Conservation (phyloP, 371 early-diverging fungal genomes). For the Chytridium lagenaria region DNA sequence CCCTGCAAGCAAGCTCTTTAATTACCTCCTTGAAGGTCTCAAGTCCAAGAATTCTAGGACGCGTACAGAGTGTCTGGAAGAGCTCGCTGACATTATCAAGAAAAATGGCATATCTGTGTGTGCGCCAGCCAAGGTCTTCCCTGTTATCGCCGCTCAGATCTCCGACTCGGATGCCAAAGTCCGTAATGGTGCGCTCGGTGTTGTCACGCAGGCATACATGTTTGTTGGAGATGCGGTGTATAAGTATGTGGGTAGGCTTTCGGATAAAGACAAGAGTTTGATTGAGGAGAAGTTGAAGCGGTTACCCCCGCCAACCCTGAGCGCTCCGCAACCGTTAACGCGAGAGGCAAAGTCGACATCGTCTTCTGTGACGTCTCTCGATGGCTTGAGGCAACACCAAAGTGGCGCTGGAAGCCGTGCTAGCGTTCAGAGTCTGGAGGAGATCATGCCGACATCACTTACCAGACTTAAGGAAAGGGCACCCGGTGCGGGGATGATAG, state of each 20-base stretch:
- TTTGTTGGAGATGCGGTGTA: constrained; percentile 75
- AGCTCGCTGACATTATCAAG: constrained; percentile 74
- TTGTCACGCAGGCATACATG: constrained; percentile 74
- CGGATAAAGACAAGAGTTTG: constrained; percentile 81
- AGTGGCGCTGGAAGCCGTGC: not conserved
- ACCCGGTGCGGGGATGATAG: constrained; percentile 22
- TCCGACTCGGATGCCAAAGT: constrained; percentile 84
- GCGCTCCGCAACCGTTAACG: constrained; percentile 13
- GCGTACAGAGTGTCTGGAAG: constrained; percentile 84
- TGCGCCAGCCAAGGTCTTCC: constrained; percentile 70
- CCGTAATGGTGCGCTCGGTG: constrained; percentile 76
- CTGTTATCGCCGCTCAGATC: constrained; percentile 75
- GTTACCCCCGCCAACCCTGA: constrained; percentile 42
- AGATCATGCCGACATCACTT: constrained; percentile 10
- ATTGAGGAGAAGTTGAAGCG: constrained; percentile 79
- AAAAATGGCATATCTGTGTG: constrained; percentile 76
- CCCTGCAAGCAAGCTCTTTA: constrained; percentile 80
- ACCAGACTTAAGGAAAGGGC: not conserved
- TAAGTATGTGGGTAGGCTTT: constrained; percentile 72
- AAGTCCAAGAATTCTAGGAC: constrained; percentile 81
- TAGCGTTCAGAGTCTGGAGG: not conserved
- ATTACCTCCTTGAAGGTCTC: constrained; percentile 72
- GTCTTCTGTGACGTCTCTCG: constrained; percentile 22
- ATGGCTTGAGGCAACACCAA: not conserved
- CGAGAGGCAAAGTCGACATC: no score